Evolutionary conservation across 495 filamentous ascomycete species (phyloP).

Genomic region (Durotheca rogersii): DNA sequence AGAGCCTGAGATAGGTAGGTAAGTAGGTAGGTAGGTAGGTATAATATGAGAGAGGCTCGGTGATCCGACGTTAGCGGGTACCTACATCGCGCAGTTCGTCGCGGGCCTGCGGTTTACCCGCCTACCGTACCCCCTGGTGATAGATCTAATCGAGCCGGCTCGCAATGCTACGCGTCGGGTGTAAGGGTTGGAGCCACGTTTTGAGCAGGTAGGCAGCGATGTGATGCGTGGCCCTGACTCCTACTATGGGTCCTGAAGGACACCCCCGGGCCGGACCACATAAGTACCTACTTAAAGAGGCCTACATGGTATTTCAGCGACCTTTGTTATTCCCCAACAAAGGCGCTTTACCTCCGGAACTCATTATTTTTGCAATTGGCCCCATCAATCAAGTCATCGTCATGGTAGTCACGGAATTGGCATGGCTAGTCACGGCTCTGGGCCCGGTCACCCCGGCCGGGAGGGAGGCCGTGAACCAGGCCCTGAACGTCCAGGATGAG

Average conservation of each 20-base stretch:
- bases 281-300: not conserved
- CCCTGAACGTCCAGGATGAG: slow-evolving; percentile 37
- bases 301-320: no score
- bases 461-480: slow-evolving; percentile 29
- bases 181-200: not conserved
- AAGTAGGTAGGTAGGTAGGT: no score
- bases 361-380: not conserved
- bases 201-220: not conserved
- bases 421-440: slow-evolving; percentile 44
- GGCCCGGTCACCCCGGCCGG: slow-evolving; percentile 25
- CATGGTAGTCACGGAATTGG: slow-evolving; percentile 58
- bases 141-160: no score
- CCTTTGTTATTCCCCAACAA: no score
- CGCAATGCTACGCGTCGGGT: no score
- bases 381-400: slow-evolving; percentile 9
- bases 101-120: no score
- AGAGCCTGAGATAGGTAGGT: no score
- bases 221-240: not conserved
- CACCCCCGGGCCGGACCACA: not conserved
- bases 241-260: not conserved
- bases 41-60: no score
- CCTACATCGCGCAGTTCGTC: no score
- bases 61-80: no score
- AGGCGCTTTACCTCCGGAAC: no score
- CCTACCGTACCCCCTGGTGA: no score